Conservation (phyloP, 2,329 filamentous ascomycete genomes). For the Neobulgaria alba region DNA sequence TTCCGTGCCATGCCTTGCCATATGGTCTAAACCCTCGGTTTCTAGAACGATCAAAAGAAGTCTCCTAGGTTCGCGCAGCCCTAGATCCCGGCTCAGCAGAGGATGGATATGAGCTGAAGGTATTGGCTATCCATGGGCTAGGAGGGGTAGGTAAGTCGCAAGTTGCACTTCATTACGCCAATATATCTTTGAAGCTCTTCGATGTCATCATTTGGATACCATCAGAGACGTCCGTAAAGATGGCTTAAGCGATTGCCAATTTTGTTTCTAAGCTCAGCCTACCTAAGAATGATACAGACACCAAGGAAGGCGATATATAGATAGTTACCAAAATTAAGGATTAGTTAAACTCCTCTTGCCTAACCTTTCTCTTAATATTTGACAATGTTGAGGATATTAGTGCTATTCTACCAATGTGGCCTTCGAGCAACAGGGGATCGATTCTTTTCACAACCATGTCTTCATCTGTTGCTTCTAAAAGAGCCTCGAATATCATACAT, state of each 20-base stretch:
- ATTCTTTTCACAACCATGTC: background rate
- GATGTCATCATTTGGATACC: background rate
- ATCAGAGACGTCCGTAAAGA: background rate
- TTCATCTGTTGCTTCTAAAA: background rate
- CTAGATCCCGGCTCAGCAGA: background rate
- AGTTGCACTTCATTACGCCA: background rate
- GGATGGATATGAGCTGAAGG: background rate
- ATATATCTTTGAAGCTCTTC: background rate
- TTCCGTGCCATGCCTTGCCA: background rate
- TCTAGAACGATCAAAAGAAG: background rate
- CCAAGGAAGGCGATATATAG: background rate
- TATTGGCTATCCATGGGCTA: background rate
- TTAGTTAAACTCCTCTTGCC: background rate
- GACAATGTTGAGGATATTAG: background rate
- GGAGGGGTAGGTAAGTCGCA: background rate
- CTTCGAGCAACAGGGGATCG: background rate
- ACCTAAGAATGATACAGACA: background rate
- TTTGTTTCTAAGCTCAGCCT: background rate
- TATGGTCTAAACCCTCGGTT: background rate
- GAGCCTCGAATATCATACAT: background rate
- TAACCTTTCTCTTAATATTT: background rate
- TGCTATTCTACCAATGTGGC: background rate
- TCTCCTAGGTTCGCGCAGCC: no score
- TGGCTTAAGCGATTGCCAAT: background rate
- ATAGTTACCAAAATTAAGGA: background rate